Base-by-base conservation (phyloP, 352 stramenopile species). In the Thraustochytrium striatum region DNA sequence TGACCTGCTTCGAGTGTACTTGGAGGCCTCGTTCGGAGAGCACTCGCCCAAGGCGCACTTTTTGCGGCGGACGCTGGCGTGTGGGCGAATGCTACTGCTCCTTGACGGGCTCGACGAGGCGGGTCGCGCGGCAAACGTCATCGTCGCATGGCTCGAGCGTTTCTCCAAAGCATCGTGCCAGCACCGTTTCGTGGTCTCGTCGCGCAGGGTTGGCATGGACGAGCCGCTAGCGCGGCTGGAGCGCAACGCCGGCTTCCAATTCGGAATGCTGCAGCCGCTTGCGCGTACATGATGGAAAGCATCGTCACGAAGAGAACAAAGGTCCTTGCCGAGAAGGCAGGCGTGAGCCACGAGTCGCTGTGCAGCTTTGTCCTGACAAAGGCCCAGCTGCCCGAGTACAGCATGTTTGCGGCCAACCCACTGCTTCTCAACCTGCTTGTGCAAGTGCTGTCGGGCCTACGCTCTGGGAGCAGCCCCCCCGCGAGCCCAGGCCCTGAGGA, bases 41-140 rank as follows among this genome's bases (percentile, higher is more conserved):
- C n/a, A 7, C n/a, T 72, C 69, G 25, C 19, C 33, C 11, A 79
- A 79, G 36, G 8, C 53, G 0, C 30, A 25, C 0, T 79, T 72
- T 39, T 39, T 79, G 32, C 39, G 47, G 53, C 9, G 7, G 11
- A 38, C 53, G 1, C 16, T 79, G 7, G 38, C 39, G 30, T 21
- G 16, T 3, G 69, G 69, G 2, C 30, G 69, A 0, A 50, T 69
- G 2, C 52, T 79, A 9, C 36, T 79, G 5, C 39, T 79, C 19
- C 43, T 79, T 7, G 69, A 79, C 72, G 69, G 69, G 21, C 55
- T 79, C 28, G 69, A 79, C 52, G 69, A 79, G 28, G 52, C 47
- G 11, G 69, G 69, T 0, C 19, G 50, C 0, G 25, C 69, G 35
- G 35, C 50, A 16, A 25, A 25, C 0, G 55, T 73, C 3, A 69